phyloP scores from a whole-genome alignment of 2,329 filamentous ascomycete genomes.

The Plenodomus biglobosus region DNA sequence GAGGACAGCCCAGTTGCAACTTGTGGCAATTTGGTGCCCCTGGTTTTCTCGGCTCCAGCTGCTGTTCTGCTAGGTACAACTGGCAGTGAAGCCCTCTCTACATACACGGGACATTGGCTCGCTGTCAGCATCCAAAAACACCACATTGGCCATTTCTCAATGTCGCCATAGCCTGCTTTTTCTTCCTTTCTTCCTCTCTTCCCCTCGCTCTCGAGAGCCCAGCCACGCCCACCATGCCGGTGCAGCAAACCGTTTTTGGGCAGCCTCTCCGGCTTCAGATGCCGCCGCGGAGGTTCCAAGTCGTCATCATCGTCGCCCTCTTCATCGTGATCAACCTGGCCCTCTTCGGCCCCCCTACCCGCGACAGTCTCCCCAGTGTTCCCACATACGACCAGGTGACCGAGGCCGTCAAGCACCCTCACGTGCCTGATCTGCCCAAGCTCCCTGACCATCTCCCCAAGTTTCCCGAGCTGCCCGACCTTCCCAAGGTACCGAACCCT shows the following conservation, averaged over 20 bases:
- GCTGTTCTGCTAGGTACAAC: too few species aligned
- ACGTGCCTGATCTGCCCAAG: conserved; percentile 31
- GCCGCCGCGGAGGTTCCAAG: conserved; percentile 52
- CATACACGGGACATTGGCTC: conserved; percentile 15
- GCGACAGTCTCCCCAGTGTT: conserved; percentile 30
- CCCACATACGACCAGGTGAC: conserved; percentile 40
- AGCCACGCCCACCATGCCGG: conserved; percentile 28
- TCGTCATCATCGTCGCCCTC: conserved; percentile 44
- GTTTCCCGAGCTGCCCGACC: conserved; percentile 32
- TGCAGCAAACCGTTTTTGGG: conserved; percentile 38
- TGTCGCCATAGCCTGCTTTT: conserved; percentile 9
- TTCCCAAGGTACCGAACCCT: conserved; percentile 56
- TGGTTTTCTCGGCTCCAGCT: too few species aligned
- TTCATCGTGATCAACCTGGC: conserved; percentile 37
- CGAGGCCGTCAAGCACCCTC: conserved; percentile 45
- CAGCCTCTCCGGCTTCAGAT: conserved; percentile 37
- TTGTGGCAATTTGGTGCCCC: too few species aligned
- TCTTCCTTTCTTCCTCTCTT: not conserved
- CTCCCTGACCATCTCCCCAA: conserved; percentile 44
- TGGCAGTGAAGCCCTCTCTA: not conserved
- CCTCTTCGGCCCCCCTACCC: conserved; percentile 42
- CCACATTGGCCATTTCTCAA: conserved; percentile 5
- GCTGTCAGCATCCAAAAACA: conserved; percentile 1
- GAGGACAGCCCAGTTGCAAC: too few species aligned
- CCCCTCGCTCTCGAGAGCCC: conserved; percentile 6